phyloP scores from a whole-genome alignment of 495 filamentous ascomycete species.

The Usnea hakonensis region DNA sequence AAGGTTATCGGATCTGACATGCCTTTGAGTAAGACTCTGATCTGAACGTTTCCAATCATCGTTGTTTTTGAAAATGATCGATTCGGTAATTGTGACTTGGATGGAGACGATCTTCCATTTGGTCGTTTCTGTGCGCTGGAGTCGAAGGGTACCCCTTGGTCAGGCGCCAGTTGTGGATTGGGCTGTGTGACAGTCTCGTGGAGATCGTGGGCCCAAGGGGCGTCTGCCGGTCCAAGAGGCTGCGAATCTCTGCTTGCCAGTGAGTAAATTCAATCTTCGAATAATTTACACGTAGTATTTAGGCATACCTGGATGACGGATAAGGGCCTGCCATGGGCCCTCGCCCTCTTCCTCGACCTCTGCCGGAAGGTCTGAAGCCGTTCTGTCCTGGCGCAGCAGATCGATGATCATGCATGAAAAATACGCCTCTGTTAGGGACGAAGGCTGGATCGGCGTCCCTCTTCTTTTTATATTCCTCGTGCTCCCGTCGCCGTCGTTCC shows the following conservation, averaged over 20 bases:
- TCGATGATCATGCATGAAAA: conserved; percentile 95
- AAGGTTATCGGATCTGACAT: conserved; percentile 67
- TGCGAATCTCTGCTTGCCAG: conserved; percentile 34
- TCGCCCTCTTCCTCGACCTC: conserved; percentile 49
- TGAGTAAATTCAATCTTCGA: conserved; percentile 16
- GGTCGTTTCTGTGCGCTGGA: conserved; percentile 19
- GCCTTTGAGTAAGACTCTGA: conserved; percentile 69
- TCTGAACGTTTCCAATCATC: conserved; percentile 68
- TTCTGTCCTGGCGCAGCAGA: conserved; percentile 66
- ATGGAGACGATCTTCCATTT: conserved; percentile 36
- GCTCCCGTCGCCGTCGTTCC: conserved; percentile 70
- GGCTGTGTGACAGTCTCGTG: conserved; percentile 68
- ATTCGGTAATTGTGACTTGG: conserved; percentile 48
- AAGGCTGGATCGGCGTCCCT: conserved; percentile 87
- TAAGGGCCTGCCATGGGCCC: conserved; percentile 50
- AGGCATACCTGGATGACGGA: conserved; percentile 48
- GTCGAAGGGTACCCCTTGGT: conserved; percentile 5
- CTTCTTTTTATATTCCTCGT: conserved; percentile 83
- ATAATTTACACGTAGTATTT: not conserved
- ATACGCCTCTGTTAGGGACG: conserved; percentile 87
- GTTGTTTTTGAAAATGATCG: conserved; percentile 60
- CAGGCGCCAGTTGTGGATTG: conserved; percentile 33
- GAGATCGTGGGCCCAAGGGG: conserved; percentile 89
- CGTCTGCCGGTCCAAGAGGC: conserved; percentile 51
- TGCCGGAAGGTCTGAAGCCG: conserved; percentile 63